These are phyloP conservation scores for Leptographium radiaticola DNA, from an alignment of 2,329 filamentous ascomycete genomes.

Conservation along the genomic window DNA sequence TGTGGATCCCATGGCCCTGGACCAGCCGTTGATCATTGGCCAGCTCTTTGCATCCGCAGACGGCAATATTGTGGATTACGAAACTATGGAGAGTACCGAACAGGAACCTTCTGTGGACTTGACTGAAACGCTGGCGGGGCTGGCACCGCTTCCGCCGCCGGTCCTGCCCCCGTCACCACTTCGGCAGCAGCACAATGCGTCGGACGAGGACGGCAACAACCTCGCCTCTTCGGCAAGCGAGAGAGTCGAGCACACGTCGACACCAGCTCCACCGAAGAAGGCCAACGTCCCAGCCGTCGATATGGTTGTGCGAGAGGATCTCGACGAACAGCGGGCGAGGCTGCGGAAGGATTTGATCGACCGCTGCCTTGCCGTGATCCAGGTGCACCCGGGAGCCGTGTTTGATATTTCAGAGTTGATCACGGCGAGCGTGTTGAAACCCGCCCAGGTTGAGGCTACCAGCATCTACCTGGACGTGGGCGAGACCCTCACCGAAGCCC, in stretches of 20 bases:
- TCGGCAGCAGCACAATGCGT: background rate
- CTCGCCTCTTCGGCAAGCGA: background rate
- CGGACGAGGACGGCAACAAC: background rate
- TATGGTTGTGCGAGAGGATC: constrained; percentile 47
- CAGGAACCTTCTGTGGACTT: background rate
- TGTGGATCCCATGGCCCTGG: constrained; percentile 20
- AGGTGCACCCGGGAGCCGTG: constrained; percentile 74
- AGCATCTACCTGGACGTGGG: constrained; percentile 52
- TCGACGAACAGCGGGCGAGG: constrained; percentile 62
- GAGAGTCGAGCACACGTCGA: background rate
- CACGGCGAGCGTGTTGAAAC: constrained; percentile 51
- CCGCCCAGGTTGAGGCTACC: constrained; percentile 32
- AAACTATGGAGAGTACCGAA: too few relatives aligned
- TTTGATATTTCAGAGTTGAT: constrained; percentile 88
- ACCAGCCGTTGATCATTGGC: constrained; percentile 8
- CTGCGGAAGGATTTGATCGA: constrained; percentile 72
- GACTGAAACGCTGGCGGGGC: background rate
- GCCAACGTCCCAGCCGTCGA: background rate
- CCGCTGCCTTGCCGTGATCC: constrained; percentile 78
- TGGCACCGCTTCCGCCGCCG: background rate
- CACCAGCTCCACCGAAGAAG: background rate
- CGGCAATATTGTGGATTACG: too few relatives aligned
- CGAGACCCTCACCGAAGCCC: constrained; percentile 67
- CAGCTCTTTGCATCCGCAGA: too few relatives aligned
- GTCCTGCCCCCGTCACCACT: background rate